Evolutionary conservation across 257 asterid genomes (phyloP).

Genomic region (Jasminum sambac): DNA sequence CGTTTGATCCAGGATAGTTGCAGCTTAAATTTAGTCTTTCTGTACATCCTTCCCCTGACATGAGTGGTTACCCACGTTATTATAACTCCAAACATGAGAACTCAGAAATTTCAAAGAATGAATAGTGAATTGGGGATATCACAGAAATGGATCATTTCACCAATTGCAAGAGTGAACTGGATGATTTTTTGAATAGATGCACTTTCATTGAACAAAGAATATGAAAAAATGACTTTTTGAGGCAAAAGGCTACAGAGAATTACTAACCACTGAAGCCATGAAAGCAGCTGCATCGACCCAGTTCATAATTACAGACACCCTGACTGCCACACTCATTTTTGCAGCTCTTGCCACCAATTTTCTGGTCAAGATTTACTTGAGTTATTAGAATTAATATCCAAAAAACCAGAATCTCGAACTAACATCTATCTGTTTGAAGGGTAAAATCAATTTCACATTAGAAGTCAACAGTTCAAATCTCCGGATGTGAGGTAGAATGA

Average conservation of each 20-base stretch:
- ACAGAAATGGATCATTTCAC: background rate
- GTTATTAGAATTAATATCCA: slow-evolving; percentile 24
- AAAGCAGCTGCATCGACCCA: slow-evolving; percentile 93
- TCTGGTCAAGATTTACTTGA: slow-evolving; percentile 43
- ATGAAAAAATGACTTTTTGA: background rate
- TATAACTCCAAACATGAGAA: slow-evolving; percentile 21
- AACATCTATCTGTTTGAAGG: slow-evolving; percentile 5
- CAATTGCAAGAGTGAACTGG: background rate
- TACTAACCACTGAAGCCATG: slow-evolving; percentile 87
- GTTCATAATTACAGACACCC: slow-evolving; percentile 81
- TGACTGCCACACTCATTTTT: slow-evolving; percentile 69
- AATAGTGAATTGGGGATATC: background rate
- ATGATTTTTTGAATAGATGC: background rate
- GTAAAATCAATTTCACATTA: slow-evolving; percentile 2
- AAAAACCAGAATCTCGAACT: slow-evolving; percentile 6
- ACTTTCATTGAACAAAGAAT: background rate
- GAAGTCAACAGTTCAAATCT: background rate
- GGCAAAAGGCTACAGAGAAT: background rate
- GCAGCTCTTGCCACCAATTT: slow-evolving; percentile 84
- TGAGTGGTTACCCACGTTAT: background rate
- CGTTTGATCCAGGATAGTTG: slow-evolving; percentile 62
- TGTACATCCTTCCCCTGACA: slow-evolving; percentile 85
- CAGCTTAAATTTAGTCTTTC: slow-evolving; percentile 66
- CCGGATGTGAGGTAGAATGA: background rate
- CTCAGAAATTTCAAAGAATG: slow-evolving; percentile 13